Evolutionary conservation across 257 asterid species (phyloP).

Genomic region (Euphrasia confusa): DNA sequence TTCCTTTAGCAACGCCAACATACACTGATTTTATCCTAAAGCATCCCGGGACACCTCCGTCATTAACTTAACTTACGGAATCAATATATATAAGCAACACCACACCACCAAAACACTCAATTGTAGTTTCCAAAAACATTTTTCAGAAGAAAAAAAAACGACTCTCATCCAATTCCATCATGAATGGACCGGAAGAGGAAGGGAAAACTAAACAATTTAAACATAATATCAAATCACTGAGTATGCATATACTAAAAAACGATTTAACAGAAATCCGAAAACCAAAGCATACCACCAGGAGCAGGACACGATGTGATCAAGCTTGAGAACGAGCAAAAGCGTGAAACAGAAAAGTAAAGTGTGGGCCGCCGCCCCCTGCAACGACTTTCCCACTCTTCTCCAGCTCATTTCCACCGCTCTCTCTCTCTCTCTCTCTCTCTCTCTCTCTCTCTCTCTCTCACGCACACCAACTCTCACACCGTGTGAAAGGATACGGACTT

Average conservation of each 20-base stretch:
- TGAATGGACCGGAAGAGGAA: neutral
- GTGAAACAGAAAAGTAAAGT: constrained; percentile 62
- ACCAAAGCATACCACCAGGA: constrained; percentile 81
- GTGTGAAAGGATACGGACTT: neutral
- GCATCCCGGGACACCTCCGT: no score
- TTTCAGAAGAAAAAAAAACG: neutral
- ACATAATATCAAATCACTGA: neutral
- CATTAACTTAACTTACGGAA: neutral
- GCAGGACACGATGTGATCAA: constrained; percentile 53
- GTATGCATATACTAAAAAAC: neutral
- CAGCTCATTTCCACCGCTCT: constrained; percentile 61
- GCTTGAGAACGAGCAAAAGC: constrained; percentile 73
- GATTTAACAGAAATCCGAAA: neutral
- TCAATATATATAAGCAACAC: neutral
- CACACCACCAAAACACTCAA: constrained; percentile 1
- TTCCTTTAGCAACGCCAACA: neutral
- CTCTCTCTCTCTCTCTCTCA: neutral
- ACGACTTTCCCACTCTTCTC: constrained; percentile 83
- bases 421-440: neutral
- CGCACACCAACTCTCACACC: constrained; percentile 23
- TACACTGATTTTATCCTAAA: constrained; percentile 2
- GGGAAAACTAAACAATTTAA: constrained; percentile 1
- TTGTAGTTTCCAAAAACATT: constrained; percentile 2
- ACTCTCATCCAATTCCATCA: constrained; percentile 9
- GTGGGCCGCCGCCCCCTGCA: constrained; percentile 83